Evolutionary conservation across 2,329 filamentous ascomycete species (phyloP), one percentile per base, ranked within the genome.

Genomic region (Zymoseptoria pseudotritici): DNA sequence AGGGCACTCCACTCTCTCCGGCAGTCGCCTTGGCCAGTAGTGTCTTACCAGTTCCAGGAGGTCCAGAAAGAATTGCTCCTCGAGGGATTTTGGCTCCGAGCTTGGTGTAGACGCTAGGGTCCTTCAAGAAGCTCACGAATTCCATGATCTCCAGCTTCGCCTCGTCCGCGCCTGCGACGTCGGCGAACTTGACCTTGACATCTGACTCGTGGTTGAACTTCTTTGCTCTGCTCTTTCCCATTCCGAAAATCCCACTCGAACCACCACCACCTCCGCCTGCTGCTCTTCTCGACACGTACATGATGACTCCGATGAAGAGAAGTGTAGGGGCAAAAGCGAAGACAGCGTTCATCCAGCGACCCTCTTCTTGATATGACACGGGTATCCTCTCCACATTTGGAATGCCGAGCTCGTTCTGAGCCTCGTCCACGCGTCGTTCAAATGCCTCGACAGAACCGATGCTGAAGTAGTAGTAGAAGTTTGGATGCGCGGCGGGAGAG

Each of bases 121-220:
- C 89, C 80, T 97, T 93, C 64, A 99, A 78, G 81, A 99, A 99
- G 73, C 89, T 92, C 67, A 99, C 94, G 70, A 99, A 99, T 76
- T 99, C 94, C 91, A 97, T 97, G 68, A 99, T 99, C 77, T 99
- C 94, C 59, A 86, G 81, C 82, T 99, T 99, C 59, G 94, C 94
- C 77, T 99, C 94, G 73, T 99, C 94, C 86, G 97, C 93, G 67
- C 94, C 94, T 50, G 94, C 94, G 51, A 99, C 94, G 73, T 99
- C 94, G 53, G 90, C 81, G 74, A 99, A 99, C 76, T 97, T 97
- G 75, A 95, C 92, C 78, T 96, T 96, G 79, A 99, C 84, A 59
- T 94, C 90, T 10, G 90, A 90, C 79, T 99, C 94, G 68, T 97
- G 92, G 75, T 97, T 99, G 81, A 97, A 99, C 70, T 90, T 89